Percentiles rank a stretch among this genome's conserved stretches.
Evolutionary conservation across 768 basidiomycete genomes (phyloP).

Genomic region (Crassisporium funariophilum): DNA sequence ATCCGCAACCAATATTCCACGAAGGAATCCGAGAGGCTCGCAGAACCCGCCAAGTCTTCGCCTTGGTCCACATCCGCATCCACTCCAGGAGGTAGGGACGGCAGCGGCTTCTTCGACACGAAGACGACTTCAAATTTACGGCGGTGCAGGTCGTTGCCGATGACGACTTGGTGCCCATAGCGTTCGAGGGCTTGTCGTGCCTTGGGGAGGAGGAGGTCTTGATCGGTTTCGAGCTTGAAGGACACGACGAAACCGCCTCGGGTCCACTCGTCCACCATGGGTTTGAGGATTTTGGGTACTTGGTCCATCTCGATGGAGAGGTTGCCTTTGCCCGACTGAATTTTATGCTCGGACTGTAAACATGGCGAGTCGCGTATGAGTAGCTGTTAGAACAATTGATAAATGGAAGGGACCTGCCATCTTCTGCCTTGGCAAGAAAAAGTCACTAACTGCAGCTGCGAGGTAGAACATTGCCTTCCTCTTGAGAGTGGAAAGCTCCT

Average conservation of each 20-base stretch:
- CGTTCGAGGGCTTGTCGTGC: slow-evolving; percentile 83
- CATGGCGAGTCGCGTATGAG: not conserved
- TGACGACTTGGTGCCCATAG: slow-evolving; percentile 97
- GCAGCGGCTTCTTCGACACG: slow-evolving; percentile 56
- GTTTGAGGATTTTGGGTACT: slow-evolving; percentile 93
- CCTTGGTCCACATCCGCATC: slow-evolving; percentile 9
- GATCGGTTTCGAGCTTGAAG: slow-evolving; percentile 98
- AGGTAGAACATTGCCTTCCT: slow-evolving; percentile 90
- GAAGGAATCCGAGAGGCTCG: slow-evolving; percentile 32
- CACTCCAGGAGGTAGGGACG: slow-evolving; percentile 18
- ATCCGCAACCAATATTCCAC: slow-evolving; percentile 69
- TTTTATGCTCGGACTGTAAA: slow-evolving; percentile 92
- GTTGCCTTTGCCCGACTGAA: slow-evolving; percentile 94
- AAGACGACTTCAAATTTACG: slow-evolving; percentile 94
- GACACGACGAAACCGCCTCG: slow-evolving; percentile 90
- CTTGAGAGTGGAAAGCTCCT: slow-evolving; percentile 72
- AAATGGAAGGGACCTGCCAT: slow-evolving; percentile 60
- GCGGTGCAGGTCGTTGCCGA: slow-evolving; percentile 92
- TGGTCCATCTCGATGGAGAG: slow-evolving; percentile 98
- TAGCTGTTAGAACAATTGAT: not conserved
- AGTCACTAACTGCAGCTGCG: slow-evolving; percentile 97
- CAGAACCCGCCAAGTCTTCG: not conserved
- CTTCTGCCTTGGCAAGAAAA: slow-evolving; percentile 90
- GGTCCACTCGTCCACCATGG: slow-evolving; percentile 93
- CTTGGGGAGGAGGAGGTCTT: slow-evolving; percentile 83